Conservation (phyloP, 73 alveolate species). For the Paramecium caudatum region DNA sequence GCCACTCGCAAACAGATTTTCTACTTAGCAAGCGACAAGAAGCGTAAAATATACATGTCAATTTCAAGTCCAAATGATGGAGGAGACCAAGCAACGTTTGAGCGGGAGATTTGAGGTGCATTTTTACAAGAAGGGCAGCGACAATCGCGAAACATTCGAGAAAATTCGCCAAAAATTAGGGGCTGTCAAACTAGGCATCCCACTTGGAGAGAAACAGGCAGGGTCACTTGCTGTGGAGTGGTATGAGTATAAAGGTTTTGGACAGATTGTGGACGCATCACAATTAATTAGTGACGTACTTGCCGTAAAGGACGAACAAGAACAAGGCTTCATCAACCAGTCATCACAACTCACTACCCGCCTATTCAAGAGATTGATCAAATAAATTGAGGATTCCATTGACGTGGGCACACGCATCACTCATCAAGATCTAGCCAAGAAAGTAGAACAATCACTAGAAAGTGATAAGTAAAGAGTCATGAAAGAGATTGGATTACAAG, state of each 20-base stretch:
- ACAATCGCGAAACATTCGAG: conserved; percentile 1
- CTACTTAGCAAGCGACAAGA: conserved; percentile 70
- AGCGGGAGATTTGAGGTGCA: conserved; percentile 35
- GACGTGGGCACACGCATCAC: conserved; percentile 55
- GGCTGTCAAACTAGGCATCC: neutral
- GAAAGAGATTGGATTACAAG: conserved; percentile 59
- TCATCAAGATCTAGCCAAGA: conserved; percentile 70
- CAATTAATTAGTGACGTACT: neutral
- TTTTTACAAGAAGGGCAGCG: neutral
- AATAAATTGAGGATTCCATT: conserved; percentile 65
- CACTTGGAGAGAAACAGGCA: conserved; percentile 1
- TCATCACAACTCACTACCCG: conserved; percentile 50
- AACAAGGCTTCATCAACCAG: conserved; percentile 13
- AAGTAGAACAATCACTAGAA: conserved; percentile 58
- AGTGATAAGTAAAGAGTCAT: conserved; percentile 63
- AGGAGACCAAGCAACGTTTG: neutral
- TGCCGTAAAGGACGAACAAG: conserved; percentile 73
- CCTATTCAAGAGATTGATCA: conserved; percentile 61
- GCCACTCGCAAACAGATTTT: conserved; percentile 66
- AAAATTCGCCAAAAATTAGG: conserved; percentile 42
- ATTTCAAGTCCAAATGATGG: conserved; percentile 59
- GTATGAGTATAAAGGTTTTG: conserved; percentile 52
- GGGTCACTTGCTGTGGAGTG: conserved; percentile 40
- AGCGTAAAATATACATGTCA: conserved; percentile 40
- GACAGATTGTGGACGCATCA: neutral